Base-by-base conservation (phyloP, 2,329 filamentous ascomycete species). In the Fusarium sp. region DNA sequence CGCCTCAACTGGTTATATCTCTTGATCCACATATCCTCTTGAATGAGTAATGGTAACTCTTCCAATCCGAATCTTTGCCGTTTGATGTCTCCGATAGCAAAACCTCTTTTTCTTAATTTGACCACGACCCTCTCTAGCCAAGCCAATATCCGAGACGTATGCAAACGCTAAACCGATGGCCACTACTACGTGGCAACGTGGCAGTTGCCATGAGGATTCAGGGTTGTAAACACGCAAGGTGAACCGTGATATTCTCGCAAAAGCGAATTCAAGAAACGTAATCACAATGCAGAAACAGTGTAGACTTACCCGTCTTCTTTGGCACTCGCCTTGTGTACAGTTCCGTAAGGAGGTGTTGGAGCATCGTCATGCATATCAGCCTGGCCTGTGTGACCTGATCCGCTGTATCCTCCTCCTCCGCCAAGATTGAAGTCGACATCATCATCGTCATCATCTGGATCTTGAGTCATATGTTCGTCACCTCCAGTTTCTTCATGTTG, bases 241-340 rank as follows among this genome's bases (percentile, higher is more conserved):
- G 55, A 66, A 70, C 56, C 57, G 54, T 38, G 51, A 64, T 63
- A 65, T 55, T 57, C 35, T 68, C 51, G 58, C 31, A 45, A 65
- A 59, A 58, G 61, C 31, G 55, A 44, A 41, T 65, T 67, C 61
- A 53, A 44, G 56, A 64, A 55, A 64, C 58, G 65, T 68, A 74
- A 78, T 78, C 75, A 80, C 76, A 66, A 68, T 26, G 61, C 47
- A 65, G 63, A 67, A 69, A 76, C 58, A 41, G 41, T 38, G 56
- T 30, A 71, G 65, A 84, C 83, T 84, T 79, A 85, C 83, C 83
- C 83, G 65, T 85, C 83, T 78, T 85, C 83, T 78, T 85, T 85
- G 75, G 95, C 93, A 68, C 91, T 92, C 70, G 93, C 90, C 68
- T 88, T 90, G 71, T 83, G 82, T 22, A 83, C 81, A 31, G 80